These are phyloP conservation scores for Trametes maxima DNA, from an alignment of 768 basidiomycete genomes.

Conservation along the genomic window DNA sequence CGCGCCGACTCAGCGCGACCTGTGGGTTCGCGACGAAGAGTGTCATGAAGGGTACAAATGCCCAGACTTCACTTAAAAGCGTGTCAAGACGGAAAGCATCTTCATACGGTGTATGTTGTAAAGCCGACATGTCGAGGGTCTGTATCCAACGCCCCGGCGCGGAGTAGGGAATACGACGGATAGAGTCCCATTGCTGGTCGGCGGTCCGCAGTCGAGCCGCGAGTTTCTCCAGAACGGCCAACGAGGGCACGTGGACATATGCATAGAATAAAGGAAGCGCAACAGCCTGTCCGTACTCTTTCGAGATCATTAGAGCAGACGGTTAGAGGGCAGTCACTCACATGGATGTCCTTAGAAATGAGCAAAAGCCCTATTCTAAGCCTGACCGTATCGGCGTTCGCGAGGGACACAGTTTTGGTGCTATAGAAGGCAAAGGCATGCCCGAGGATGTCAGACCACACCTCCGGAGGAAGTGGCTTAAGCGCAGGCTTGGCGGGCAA, in stretches of 20 bases:
- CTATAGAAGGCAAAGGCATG: constrained; percentile 33
- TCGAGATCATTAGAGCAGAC: background rate
- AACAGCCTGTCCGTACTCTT: constrained; percentile 49
- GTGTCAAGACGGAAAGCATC: constrained; percentile 62
- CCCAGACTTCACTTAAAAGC: constrained; percentile 64
- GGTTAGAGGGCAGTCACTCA: background rate
- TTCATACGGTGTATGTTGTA: constrained; percentile 46
- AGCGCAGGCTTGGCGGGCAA: constrained; percentile 55
- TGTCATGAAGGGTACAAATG: constrained; percentile 65
- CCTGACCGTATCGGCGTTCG: constrained; percentile 10
- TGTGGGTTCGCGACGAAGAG: constrained; percentile 55
- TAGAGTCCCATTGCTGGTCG: constrained; percentile 85
- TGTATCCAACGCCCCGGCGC: constrained; percentile 89
- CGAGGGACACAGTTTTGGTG: background rate
- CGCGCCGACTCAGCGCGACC: constrained; percentile 62
- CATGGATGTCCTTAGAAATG: constrained; percentile 24
- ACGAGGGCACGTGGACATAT: constrained; percentile 47
- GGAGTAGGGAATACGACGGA: constrained; percentile 84
- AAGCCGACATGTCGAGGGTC: constrained; percentile 64
- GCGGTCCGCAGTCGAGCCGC: constrained; percentile 56
- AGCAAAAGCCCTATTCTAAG: constrained; percentile 33
- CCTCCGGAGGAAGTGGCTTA: constrained; percentile 64
- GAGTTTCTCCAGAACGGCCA: constrained; percentile 56
- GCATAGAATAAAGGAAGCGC: constrained; percentile 69
- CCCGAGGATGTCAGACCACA: constrained; percentile 68